Percentiles rank a stretch among this genome's conserved stretches.
Conservation (phyloP, 352 stramenopile species). For the Phytophthora meadii region DNA sequence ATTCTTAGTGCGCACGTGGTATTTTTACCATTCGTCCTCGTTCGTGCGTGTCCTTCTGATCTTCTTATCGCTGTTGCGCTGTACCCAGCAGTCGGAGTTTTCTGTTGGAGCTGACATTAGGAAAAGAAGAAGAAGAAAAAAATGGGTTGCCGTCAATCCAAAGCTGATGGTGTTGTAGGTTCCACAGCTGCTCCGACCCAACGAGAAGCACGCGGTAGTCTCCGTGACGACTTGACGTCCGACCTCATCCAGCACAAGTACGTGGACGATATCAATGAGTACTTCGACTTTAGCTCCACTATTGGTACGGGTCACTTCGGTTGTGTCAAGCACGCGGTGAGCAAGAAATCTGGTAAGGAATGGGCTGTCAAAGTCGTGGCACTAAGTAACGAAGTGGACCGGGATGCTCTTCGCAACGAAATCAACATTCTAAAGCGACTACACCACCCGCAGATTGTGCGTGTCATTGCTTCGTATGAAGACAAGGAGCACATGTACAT, state of each 20-base stretch:
- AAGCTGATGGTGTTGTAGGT: slow-evolving; percentile 50
- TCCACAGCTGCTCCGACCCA: slow-evolving; percentile 31
- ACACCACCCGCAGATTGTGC: slow-evolving; percentile 85
- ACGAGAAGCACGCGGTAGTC: slow-evolving; percentile 30
- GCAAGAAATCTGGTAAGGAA: slow-evolving; percentile 68
- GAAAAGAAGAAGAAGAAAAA: neutral
- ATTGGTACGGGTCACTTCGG: slow-evolving; percentile 81
- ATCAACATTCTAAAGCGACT: slow-evolving; percentile 81
- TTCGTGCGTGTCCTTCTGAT: slow-evolving; percentile 2
- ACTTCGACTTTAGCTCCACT: slow-evolving; percentile 67
- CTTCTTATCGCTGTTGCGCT: slow-evolving; percentile 2
- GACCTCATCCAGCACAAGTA: slow-evolving; percentile 83
- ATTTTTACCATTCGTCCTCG: slow-evolving; percentile 16
- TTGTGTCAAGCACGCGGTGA: slow-evolving; percentile 69
- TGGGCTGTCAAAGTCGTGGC: slow-evolving; percentile 84
- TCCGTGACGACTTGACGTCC: slow-evolving; percentile 76
- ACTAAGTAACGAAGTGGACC: slow-evolving; percentile 76
- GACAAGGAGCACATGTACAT: slow-evolving; percentile 88
- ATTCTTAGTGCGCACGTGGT: slow-evolving; percentile 6
- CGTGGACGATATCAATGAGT: slow-evolving; percentile 68
- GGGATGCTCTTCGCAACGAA: slow-evolving; percentile 78
- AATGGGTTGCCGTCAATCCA: slow-evolving; percentile 74
- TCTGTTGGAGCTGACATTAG: neutral
- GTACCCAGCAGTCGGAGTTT: slow-evolving; percentile 20
- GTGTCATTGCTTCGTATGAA: slow-evolving; percentile 80